These are phyloP conservation scores for Pyrenula massariospora DNA, from an alignment of 495 filamentous ascomycete genomes.

Conservation along the genomic window DNA sequence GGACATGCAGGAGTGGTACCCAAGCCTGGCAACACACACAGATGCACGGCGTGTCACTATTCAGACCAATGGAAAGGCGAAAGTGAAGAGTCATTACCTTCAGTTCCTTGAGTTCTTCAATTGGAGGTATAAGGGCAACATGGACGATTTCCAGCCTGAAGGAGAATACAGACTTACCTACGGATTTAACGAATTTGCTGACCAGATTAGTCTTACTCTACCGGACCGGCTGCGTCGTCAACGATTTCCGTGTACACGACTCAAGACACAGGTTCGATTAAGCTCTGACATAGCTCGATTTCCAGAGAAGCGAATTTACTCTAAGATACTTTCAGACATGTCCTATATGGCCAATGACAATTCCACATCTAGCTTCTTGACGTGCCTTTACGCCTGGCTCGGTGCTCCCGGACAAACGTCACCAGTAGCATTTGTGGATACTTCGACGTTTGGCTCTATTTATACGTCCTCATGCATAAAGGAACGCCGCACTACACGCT, in stretches of 20 bases:
- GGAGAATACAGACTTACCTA: neutral
- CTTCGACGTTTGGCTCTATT: neutral
- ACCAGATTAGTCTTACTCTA: neutral
- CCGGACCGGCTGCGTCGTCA: neutral
- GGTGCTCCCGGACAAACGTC: neutral
- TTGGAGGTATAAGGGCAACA: neutral
- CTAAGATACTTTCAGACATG: neutral
- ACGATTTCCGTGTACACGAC: neutral
- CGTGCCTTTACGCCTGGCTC: neutral
- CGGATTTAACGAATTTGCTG: neutral
- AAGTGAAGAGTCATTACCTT: neutral
- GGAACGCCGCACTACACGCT: neutral
- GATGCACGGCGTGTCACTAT: neutral
- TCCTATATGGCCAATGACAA: neutral
- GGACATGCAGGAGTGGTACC: neutral
- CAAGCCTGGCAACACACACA: neutral
- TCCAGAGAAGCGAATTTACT: neutral
- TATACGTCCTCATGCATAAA: no score
- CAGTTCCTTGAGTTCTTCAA: neutral
- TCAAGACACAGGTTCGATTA: neutral
- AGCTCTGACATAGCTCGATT: neutral
- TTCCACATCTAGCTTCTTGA: neutral
- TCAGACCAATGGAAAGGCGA: neutral
- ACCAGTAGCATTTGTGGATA: neutral
- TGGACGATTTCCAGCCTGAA: neutral